Evolutionary conservation across 306 rosid species (phyloP).

Genomic region (Gastrolobium bilobum): DNA sequence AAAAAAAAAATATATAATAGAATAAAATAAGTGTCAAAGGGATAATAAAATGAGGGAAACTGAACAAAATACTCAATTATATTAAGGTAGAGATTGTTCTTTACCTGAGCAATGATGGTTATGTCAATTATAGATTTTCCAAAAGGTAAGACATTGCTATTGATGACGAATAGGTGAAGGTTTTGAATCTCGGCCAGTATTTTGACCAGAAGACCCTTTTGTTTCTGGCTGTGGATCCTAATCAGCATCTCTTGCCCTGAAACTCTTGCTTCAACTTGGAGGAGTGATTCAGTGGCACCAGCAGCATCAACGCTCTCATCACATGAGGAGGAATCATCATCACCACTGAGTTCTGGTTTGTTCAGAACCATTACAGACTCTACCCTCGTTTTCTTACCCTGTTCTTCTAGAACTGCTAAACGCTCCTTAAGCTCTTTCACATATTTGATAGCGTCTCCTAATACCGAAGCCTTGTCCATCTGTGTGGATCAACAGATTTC

Average conservation of each 20-base stretch:
- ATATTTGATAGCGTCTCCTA: slow-evolving; percentile 74
- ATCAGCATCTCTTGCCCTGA: slow-evolving; percentile 72
- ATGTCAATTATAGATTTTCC: slow-evolving; percentile 58
- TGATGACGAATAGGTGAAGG: slow-evolving; percentile 53
- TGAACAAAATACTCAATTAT: background rate
- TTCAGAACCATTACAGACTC: slow-evolving; percentile 58
- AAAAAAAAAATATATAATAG: too few species aligned
- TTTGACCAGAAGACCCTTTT: slow-evolving; percentile 61
- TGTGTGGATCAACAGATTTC: slow-evolving; percentile 22
- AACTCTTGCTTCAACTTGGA: slow-evolving; percentile 71
- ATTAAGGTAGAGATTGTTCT: slow-evolving; percentile 1
- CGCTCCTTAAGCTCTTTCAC: slow-evolving; percentile 73
- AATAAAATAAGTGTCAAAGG: background rate
- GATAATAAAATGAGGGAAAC: too few species aligned
- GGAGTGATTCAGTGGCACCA: slow-evolving; percentile 37
- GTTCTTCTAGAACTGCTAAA: slow-evolving; percentile 65
- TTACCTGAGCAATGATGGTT: slow-evolving; percentile 76
- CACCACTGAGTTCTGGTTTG: slow-evolving; percentile 51
- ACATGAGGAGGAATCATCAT: slow-evolving; percentile 62
- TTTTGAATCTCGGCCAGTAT: slow-evolving; percentile 65
- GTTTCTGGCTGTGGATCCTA: slow-evolving; percentile 65
- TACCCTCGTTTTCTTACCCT: slow-evolving; percentile 58
- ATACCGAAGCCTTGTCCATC: slow-evolving; percentile 85
- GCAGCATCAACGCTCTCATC: slow-evolving; percentile 54
- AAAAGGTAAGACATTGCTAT: slow-evolving; percentile 55